These are phyloP conservation scores for Aspergillus heteromorphus DNA, from an alignment of 495 filamentous ascomycete genomes.

Conservation along the genomic window DNA sequence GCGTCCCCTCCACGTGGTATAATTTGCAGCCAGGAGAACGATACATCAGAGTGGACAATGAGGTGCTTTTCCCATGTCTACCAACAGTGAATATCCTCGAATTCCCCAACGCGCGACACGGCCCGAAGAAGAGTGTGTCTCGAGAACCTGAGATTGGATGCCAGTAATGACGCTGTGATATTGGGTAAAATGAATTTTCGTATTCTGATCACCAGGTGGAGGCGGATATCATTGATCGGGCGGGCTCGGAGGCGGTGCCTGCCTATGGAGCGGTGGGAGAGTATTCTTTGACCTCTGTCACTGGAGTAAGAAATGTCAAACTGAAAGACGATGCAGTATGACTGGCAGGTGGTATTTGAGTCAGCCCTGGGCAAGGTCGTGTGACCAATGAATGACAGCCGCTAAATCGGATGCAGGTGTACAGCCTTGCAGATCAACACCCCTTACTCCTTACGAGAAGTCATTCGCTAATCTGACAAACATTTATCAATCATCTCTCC, in stretches of 20 bases:
- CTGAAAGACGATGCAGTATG: neutral
- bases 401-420: too few relatives aligned
- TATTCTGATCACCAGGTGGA: neutral
- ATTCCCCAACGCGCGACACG: neutral
- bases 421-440: too few relatives aligned
- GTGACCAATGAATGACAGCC: too few relatives aligned
- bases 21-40: neutral
- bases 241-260: neutral
- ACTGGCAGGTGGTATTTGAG: neutral
- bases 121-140: neutral
- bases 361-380: neutral
- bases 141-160: neutral
- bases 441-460: too few relatives aligned
- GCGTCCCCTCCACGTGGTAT: neutral
- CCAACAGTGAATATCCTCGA: slow-evolving; percentile 10
- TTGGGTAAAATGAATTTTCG: neutral
- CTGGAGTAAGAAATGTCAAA: neutral
- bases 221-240: neutral
- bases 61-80: slow-evolving; percentile 15
- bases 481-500: too few relatives aligned
- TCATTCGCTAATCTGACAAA: too few relatives aligned
- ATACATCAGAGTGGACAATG: slow-evolving; percentile 1
- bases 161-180: neutral
- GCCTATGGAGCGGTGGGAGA: neutral
- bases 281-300: neutral